Evolutionary conservation across 164 flowering plant species (phyloP).

Genomic region (Akebia trifoliata): DNA sequence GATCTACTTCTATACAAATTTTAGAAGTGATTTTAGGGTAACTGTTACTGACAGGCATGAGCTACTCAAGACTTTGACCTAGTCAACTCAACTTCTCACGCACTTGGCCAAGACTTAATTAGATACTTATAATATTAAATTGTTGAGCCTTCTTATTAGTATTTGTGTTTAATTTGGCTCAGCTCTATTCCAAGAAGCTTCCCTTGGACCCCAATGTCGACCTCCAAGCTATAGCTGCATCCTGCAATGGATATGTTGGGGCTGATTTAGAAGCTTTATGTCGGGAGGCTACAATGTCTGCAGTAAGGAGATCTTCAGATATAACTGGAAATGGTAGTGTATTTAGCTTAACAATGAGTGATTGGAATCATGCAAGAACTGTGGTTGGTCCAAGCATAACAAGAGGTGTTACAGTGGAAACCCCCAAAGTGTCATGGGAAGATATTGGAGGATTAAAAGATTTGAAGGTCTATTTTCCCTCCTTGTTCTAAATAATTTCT

Average conservation of each 20-base stretch:
- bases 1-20: not conserved
- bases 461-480: constrained; percentile 56
- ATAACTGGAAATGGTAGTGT: constrained; percentile 20
- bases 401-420: constrained; percentile 82
- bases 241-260: constrained; percentile 94
- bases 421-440: constrained; percentile 89
- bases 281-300: constrained; percentile 62
- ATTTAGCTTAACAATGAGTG: constrained; percentile 45
- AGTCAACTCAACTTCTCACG: not conserved
- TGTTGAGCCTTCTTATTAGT: not conserved
- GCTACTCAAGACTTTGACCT: not conserved
- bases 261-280: constrained; percentile 96
- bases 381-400: constrained; percentile 92
- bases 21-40: not conserved
- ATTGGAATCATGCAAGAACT: constrained; percentile 70
- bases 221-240: constrained; percentile 66
- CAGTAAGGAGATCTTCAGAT: constrained; percentile 36
- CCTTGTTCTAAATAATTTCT: not conserved
- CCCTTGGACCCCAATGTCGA: constrained; percentile 54
- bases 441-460: constrained; percentile 89
- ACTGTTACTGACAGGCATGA: not conserved
- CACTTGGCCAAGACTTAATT: not conserved
- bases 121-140: not conserved
- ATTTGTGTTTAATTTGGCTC: constrained; percentile 19
- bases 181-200: constrained; percentile 80